Percentiles rank a stretch among this genome's conserved stretches.
Evolutionary conservation across 192 early-diverging fungal species (phyloP).

Genomic region (Jimgerdemannia lactiflua): DNA sequence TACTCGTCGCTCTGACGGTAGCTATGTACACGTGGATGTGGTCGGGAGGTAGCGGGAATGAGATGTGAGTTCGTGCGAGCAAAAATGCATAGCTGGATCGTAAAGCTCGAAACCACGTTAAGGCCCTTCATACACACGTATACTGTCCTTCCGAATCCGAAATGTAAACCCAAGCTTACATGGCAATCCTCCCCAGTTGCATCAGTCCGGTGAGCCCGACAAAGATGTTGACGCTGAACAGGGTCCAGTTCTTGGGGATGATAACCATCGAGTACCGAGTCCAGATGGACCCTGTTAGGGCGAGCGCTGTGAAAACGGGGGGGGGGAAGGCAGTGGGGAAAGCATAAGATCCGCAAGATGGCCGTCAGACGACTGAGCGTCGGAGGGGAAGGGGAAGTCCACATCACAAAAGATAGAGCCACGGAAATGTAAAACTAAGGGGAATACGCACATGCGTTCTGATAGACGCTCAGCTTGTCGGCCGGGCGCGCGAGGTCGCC

Average conservation of each 20-base stretch:
- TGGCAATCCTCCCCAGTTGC: constrained; percentile 79
- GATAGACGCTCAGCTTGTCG: constrained; percentile 83
- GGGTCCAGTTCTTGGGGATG: constrained; percentile 86
- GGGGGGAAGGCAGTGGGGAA: background rate
- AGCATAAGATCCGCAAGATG: no score
- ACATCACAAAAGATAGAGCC: background rate
- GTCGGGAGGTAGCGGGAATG: background rate
- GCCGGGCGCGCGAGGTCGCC: constrained; percentile 87
- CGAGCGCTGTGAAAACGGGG: constrained; percentile 54
- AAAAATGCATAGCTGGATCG: background rate
- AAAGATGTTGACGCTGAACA: constrained; percentile 93
- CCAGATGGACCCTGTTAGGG: constrained; percentile 97
- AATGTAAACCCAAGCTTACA: constrained; percentile 42
- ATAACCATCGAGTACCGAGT: constrained; percentile 95
- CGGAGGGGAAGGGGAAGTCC: background rate
- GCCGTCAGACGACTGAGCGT: no score
- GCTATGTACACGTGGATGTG: constrained; percentile 9
- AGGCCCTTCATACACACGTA: background rate
- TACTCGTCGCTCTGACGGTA: constrained; percentile 39
- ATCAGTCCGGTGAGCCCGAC: constrained; percentile 87
- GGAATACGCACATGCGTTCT: constrained; percentile 60
- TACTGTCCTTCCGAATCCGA: background rate
- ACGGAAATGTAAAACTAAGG: background rate
- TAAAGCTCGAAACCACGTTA: no score
- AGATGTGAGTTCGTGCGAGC: background rate